Evolutionary conservation across 2,329 filamentous ascomycete species (phyloP), one percentile per base, ranked within the genome.

Genomic region (Eurotiales sp.): DNA sequence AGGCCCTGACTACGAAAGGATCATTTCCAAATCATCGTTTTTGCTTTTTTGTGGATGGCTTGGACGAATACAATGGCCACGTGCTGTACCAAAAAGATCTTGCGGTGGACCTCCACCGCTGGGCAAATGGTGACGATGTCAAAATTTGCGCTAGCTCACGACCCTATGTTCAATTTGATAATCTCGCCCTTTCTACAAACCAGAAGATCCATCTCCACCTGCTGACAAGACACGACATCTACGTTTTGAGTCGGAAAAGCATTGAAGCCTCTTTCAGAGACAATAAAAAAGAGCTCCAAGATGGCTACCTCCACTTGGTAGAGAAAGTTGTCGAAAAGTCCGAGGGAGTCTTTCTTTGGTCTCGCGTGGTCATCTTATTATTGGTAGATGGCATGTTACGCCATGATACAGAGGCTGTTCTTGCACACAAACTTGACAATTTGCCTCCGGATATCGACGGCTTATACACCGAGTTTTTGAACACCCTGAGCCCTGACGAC

Each of bases 301-400:
- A 37, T 6, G 27, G 15, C 23, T 53, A 51, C 37, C 6, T 19
- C 17, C 23, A 56, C 0, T 21, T 59, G 6, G 40, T 52, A 2
- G 17, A 44, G 2, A 21, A 56, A 2, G 27, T 57, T 36, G 48
- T 51, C 2, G 2, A 30, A 7, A 32, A 17, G n/a, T 36, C 60
- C 2, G 36, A 57, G n/a, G 56, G 61, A 3, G 61, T 64, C 3
- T 64, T 63, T 39, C 51, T 64, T 1, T 63, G 61, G 61, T 57
- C 59, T 7, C n/a, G 25, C 8, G 53, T 64, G 8, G 61, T 60
- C 21, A 50, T 63, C 1, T 40, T 43, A 3, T 58, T 58, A 5
- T 49, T 64, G 2, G 45, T 61, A 14, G 50, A 48, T 8, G 56
- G 56, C n/a, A 36, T 61, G 14, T 40, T 41, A 8, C 43, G 60